Evolutionary conservation across 768 basidiomycete genomes (phyloP), one percentile per base, ranked within the genome.

Genomic region (Auriculariales sp.): DNA sequence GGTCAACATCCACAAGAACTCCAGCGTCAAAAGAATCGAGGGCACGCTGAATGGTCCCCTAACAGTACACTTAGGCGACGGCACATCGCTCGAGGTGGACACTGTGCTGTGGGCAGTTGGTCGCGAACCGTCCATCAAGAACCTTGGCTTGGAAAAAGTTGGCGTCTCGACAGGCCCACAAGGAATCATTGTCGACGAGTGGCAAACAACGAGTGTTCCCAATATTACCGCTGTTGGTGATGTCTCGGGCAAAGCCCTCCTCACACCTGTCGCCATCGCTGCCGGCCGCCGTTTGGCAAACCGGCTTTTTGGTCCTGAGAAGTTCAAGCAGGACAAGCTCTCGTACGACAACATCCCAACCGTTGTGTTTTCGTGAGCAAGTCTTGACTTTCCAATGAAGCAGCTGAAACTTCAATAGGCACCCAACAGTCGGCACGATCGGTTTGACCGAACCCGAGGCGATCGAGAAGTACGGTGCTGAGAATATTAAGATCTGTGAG

Each of bases 231-330:
- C 91, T 2, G 81, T 98, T 50, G 95, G 95, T 2, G 95, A 99
- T 61, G 89, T 92, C 19, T 79, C 79, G 56, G 95, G 95, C 53
- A 93, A 95, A 65, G 87, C 79, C 35, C 71, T 94, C 28, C 72
- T 99, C 52, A 99, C 95, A 3, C 95, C 95, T 14, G 95, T 99
- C 9, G 95, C 95, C 34, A 94, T 99, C 51, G 94, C 94, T 45
- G 95, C 95, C 14, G 95, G 91, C 19, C 71, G 95, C 52, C 70
- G 91, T 53, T 69, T 97, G 32, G 74, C 84, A 49, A 98, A 98
- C 67, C 71, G 95, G 52, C 67, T 98, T 42, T 99, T 90, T 59
- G 95, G 95, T 9, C 81, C 81, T 2, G 77, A 79, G 53, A 72
- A 87, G 65, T 93, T 73, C 74, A 91, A 85, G 69, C 63, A 83